Evolutionary conservation across 768 basidiomycete genomes (phyloP).

Genomic region (Clathrus columnatus): DNA sequence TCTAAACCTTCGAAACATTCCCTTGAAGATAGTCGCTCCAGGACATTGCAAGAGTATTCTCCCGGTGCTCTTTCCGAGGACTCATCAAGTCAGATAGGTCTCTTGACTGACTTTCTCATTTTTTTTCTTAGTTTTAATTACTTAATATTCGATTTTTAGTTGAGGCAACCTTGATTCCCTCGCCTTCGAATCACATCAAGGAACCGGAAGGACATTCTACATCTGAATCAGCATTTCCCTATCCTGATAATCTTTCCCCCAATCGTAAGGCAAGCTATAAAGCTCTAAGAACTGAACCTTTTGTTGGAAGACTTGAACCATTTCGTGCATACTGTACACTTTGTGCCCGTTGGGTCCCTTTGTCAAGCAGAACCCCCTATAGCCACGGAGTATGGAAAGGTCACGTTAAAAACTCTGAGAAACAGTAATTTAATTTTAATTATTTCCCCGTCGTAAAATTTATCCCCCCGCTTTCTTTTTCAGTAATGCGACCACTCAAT

Average conservation of each 20-base stretch:
- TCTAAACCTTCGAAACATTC: not conserved
- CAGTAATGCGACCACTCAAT: not conserved
- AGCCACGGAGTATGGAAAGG: slow-evolving; percentile 11
- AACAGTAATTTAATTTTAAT: slow-evolving; percentile 2
- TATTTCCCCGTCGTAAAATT: too few relatives aligned
- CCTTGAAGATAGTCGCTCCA: not conserved
- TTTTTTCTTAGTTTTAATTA: not conserved
- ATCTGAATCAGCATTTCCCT: not conserved
- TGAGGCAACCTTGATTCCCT: not conserved
- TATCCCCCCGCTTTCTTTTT: not conserved
- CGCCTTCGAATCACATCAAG: not conserved
- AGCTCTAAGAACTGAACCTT: not conserved
- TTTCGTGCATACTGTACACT: slow-evolving; percentile 7
- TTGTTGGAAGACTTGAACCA: slow-evolving; percentile 58
- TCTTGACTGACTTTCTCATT: too few relatives aligned
- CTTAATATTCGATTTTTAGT: too few relatives aligned
- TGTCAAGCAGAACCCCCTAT: slow-evolving; percentile 3
- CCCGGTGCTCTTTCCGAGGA: not conserved
- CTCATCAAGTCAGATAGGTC: not conserved
- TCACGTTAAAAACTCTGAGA: slow-evolving; percentile 2
- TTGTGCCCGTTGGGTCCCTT: slow-evolving; percentile 4
- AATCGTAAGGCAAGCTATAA: slow-evolving; percentile 5
- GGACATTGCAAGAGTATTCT: not conserved
- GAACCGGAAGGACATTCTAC: not conserved
- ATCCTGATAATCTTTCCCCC: slow-evolving; percentile 1